Conservation (phyloP, 176 grass and related monocot genomes). For the Luzula sylvatica region DNA sequence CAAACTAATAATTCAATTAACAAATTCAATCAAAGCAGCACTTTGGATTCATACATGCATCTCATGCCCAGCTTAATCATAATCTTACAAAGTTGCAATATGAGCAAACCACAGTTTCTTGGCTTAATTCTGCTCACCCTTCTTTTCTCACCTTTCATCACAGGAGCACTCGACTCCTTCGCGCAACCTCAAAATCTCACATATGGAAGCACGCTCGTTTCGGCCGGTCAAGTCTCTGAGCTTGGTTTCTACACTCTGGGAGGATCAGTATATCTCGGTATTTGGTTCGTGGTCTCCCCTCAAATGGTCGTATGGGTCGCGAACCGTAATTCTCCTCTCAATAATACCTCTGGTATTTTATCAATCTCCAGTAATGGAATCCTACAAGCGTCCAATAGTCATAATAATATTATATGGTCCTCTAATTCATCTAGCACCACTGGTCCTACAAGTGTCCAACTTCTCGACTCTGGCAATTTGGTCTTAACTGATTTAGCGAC, state of each 20-base stretch:
- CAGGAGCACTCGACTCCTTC: not conserved
- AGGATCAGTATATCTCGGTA: slow-evolving; percentile 7
- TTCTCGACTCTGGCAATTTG: slow-evolving; percentile 24
- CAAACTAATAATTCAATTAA: too few species aligned
- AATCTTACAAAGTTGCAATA: too few species aligned
- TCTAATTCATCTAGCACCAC: slow-evolving; percentile 10
- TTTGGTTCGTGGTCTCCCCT: slow-evolving; percentile 34
- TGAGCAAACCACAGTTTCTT: too few species aligned
- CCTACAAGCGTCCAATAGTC: slow-evolving; percentile 2
- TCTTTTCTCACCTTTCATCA: not conserved
- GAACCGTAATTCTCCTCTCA: slow-evolving; percentile 27
- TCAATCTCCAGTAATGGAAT: slow-evolving; percentile 14
- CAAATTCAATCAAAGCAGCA: too few species aligned
- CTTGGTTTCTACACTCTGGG: slow-evolving; percentile 28
- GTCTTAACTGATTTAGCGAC: slow-evolving; percentile 8
- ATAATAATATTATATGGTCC: slow-evolving; percentile 5
- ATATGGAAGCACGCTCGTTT: slow-evolving; percentile 18
- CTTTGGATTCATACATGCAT: too few species aligned
- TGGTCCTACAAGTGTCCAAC: slow-evolving; percentile 14
- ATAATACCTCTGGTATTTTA: slow-evolving; percentile 12
- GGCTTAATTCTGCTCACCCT: not conserved
- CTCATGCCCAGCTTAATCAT: too few species aligned
- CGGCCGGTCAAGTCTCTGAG: slow-evolving; percentile 14
- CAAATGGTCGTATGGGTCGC: too few species aligned
- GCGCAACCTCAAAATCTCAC: slow-evolving; percentile 23